phyloP scores from a whole-genome alignment of 2,329 filamentous ascomycete species.

The Dactylella cylindrospora region DNA sequence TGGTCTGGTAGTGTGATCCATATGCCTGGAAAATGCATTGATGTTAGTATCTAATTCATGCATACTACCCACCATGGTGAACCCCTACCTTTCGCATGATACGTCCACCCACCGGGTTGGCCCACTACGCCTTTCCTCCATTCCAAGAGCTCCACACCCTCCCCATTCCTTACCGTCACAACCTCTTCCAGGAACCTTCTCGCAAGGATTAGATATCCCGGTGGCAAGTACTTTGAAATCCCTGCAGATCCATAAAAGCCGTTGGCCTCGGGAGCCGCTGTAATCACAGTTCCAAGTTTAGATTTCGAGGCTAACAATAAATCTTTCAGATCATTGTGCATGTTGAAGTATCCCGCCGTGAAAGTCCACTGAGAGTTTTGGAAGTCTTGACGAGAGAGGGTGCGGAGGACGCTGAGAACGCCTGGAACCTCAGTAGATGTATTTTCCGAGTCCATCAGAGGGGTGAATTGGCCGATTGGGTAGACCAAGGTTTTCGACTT shows the following conservation, averaged over 20 bases:
- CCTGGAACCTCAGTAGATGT: constrained; percentile 86
- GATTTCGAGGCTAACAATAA: constrained; percentile 75
- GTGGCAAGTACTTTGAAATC: constrained; percentile 84
- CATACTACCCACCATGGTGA: background rate
- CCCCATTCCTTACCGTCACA: constrained; percentile 57
- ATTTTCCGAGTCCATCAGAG: constrained; percentile 70
- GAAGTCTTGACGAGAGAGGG: constrained; percentile 61
- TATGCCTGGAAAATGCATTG: constrained; percentile 53
- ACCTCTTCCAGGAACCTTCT: constrained; percentile 74
- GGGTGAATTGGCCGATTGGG: constrained; percentile 82
- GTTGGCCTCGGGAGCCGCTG: constrained; percentile 89
- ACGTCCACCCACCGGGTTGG: constrained; percentile 85
- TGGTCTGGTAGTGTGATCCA: constrained; percentile 77
- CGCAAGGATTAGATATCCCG: constrained; percentile 86
- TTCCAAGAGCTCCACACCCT: constrained; percentile 74
- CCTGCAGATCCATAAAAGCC: constrained; percentile 90
- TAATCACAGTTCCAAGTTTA: constrained; percentile 75
- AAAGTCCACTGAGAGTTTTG: constrained; percentile 83
- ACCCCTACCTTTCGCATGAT: constrained; percentile 80
- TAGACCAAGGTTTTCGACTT: constrained; percentile 73
- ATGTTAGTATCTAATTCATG: background rate
- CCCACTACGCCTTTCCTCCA: constrained; percentile 83
- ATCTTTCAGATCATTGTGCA: constrained; percentile 77
- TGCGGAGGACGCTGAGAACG: constrained; percentile 71
- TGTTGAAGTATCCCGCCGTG: constrained; percentile 98